A percentile compares a stretch with the other conserved stretches of the same genome.
These are phyloP conservation scores for Aspergillus tamarii DNA, from an alignment of 2,329 filamentous ascomycete species.

Conservation along the genomic window DNA sequence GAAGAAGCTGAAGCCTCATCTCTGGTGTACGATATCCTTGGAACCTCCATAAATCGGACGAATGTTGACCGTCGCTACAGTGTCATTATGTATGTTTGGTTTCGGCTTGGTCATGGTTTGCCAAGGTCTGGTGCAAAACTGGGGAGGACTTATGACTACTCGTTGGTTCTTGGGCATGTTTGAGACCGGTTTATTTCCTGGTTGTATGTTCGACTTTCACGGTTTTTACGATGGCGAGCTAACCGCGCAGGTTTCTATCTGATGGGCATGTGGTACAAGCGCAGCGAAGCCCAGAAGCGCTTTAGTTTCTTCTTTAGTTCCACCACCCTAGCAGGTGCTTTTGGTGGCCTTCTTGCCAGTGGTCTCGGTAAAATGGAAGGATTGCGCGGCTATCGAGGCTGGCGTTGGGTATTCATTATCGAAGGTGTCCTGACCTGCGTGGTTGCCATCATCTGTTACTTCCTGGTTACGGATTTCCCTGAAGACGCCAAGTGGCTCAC, in stretches of 20 bases:
- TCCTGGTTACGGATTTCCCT: constrained; percentile 73
- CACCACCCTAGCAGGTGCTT: constrained; percentile 64
- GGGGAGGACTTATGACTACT: constrained; percentile 73
- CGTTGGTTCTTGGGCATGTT: constrained; percentile 81
- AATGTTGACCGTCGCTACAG: constrained; percentile 27
- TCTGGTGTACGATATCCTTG: constrained; percentile 58
- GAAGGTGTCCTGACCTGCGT: constrained; percentile 68
- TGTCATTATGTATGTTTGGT: constrained; percentile 79
- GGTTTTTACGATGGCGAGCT: neutral
- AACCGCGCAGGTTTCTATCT: constrained; percentile 56
- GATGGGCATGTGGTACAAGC: constrained; percentile 81
- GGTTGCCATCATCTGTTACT: constrained; percentile 62
- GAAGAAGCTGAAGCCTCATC: constrained; percentile 67
- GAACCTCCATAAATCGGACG: neutral
- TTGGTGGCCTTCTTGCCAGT: constrained; percentile 64
- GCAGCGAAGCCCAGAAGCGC: constrained; percentile 84
- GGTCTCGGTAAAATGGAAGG: constrained; percentile 63
- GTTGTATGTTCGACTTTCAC: constrained; percentile 51
- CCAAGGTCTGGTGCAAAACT: constrained; percentile 79
- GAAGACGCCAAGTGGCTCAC: constrained; percentile 74
- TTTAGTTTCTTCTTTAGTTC: constrained; percentile 93
- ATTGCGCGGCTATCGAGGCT: constrained; percentile 58
- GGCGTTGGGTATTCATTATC: constrained; percentile 60
- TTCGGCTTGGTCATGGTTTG: constrained; percentile 76
- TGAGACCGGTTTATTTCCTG: constrained; percentile 72